These are phyloP conservation scores for Debaryomyces prosopidis DNA, from an alignment of 805 yeast genomes.

Conservation along the genomic window DNA sequence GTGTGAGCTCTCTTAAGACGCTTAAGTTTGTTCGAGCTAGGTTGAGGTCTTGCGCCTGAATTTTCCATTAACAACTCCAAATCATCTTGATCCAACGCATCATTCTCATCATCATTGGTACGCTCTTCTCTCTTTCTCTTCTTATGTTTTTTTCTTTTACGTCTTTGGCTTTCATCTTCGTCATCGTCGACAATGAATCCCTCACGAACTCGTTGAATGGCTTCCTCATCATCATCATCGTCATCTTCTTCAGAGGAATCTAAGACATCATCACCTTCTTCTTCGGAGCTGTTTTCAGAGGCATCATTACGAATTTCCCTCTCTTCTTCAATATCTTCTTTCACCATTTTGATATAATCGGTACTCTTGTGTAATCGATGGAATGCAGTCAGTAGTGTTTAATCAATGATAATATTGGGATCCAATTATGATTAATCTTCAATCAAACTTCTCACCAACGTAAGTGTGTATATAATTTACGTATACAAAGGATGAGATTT, in stretches of 20 bases:
- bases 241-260: conserved; percentile 89
- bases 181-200: conserved; percentile 95
- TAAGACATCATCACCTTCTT: conserved; percentile 39
- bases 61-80: conserved; percentile 88
- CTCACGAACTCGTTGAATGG: conserved; percentile 75
- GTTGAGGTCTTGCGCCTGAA: conserved; percentile 65
- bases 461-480: background rate
- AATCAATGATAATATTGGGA: background rate
- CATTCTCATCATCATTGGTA: conserved; percentile 46
- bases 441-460: background rate
- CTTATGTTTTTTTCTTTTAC: conserved; percentile 36
- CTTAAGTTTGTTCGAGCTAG: conserved; percentile 58
- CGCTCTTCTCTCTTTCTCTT: conserved; percentile 38
- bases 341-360: conserved; percentile 23
- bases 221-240: conserved; percentile 85
- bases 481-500: background rate
- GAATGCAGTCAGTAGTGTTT: background rate
- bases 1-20: conserved; percentile 74
- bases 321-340: conserved; percentile 32
- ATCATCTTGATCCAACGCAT: conserved; percentile 90
- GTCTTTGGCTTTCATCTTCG: conserved; percentile 36
- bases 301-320: conserved; percentile 36
- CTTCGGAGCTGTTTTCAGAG: conserved; percentile 30
- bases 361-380: conserved; percentile 6
- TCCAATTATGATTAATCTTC: conserved; percentile 1